Evolutionary conservation across 441 rosid genomes (phyloP).

Genomic region (Hura crepitans): DNA sequence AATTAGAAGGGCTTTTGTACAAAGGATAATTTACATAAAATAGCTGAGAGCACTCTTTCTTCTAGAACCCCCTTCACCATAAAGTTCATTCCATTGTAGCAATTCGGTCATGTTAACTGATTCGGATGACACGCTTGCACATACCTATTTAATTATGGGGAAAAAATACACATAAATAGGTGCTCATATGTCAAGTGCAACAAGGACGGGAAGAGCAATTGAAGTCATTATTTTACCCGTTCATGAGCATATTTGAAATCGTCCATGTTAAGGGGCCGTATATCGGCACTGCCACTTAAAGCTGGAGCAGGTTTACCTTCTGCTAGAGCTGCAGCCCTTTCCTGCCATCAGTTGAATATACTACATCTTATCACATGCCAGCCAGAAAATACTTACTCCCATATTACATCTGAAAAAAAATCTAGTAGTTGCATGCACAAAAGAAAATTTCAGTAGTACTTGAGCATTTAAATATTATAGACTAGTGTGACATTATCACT

Average conservation of each 20-base stretch:
- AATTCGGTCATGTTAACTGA: constrained; percentile 90
- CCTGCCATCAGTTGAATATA: constrained; percentile 36
- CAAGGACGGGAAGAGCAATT: no score
- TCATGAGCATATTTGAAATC: constrained; percentile 73
- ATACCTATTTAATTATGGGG: constrained; percentile 46
- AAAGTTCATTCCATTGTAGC: constrained; percentile 85
- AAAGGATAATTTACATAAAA: constrained; percentile 61
- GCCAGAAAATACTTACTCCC: background rate
- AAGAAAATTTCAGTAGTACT: background rate
- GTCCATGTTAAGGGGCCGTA: constrained; percentile 55
- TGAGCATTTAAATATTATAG: background rate
- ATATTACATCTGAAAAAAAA: background rate
- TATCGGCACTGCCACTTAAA: constrained; percentile 60
- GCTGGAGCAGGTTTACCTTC: constrained; percentile 69
- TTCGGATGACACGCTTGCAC: constrained; percentile 88
- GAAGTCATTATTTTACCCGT: constrained; percentile 39
- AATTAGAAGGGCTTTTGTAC: constrained; percentile 35
- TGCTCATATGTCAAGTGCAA: background rate
- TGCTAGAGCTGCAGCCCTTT: constrained; percentile 51
- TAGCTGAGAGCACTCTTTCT: constrained; percentile 85
- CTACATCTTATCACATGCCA: constrained; percentile 5
- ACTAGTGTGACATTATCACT: background rate
- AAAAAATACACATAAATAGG: background rate
- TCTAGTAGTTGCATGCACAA: background rate
- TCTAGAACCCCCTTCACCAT: constrained; percentile 91